Percentiles rank a stretch among this genome's conserved stretches.
Evolutionary conservation across 176 grass and related monocot genomes (phyloP).

Genomic region (Tillandsia leiboldiana): DNA sequence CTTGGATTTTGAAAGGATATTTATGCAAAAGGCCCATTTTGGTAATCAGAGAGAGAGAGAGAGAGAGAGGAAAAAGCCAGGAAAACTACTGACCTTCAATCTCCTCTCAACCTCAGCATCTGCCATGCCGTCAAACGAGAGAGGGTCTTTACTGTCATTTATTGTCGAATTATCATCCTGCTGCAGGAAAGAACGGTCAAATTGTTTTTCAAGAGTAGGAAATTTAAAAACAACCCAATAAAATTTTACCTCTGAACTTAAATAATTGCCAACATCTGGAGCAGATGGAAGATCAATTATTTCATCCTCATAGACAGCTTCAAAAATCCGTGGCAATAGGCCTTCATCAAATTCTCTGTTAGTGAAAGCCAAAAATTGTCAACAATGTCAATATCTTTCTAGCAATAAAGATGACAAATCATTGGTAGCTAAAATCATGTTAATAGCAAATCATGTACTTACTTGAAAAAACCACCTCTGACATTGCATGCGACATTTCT

Average conservation of each 20-base stretch:
- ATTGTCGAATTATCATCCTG: constrained; percentile 55
- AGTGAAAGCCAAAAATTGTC: constrained; percentile 11
- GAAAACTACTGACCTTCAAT: constrained; percentile 61
- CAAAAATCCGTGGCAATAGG: constrained; percentile 56
- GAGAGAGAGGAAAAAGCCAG: background rate
- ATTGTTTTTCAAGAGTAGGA: background rate
- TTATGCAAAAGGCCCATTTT: background rate
- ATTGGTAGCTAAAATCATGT: constrained; percentile 9
- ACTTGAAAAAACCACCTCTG: constrained; percentile 97
- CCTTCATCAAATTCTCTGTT: constrained; percentile 86
- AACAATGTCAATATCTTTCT: background rate
- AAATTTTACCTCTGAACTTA: constrained; percentile 64
- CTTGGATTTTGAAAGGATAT: no score
- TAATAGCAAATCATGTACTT: constrained; percentile 26
- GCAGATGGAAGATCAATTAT: constrained; percentile 62
- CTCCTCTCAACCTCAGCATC: constrained; percentile 75
- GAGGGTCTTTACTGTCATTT: constrained; percentile 49
- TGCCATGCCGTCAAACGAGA: constrained; percentile 65
- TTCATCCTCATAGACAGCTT: constrained; percentile 71
- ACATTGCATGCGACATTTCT: constrained; percentile 99
- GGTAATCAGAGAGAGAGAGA: background rate
- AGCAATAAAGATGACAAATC: background rate
- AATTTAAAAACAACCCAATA: constrained; percentile 21
- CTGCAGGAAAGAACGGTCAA: constrained; percentile 11
- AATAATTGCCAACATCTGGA: constrained; percentile 90